These are phyloP conservation scores for Neurospora sp. DNA, from an alignment of 495 filamentous ascomycete genomes.

Conservation along the genomic window DNA sequence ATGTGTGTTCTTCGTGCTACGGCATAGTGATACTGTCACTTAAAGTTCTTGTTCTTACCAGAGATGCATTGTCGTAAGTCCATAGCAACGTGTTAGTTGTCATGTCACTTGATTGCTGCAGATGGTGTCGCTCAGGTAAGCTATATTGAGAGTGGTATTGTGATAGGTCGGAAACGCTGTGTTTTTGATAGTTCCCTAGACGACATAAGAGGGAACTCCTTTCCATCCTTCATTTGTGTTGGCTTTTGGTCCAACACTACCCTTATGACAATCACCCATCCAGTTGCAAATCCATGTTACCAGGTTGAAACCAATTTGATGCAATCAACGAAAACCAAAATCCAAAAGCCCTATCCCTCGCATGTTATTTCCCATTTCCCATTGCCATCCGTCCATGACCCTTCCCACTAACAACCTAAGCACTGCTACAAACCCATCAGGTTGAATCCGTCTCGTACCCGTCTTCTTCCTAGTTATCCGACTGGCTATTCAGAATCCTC, in stretches of 20 bases:
- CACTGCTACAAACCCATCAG: not conserved
- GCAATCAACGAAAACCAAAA: not conserved
- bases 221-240: not conserved
- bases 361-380: not conserved
- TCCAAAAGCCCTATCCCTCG: not conserved
- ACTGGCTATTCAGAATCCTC: slow-evolving; percentile 79
- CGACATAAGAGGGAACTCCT: not conserved
- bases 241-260: not conserved
- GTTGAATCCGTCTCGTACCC: not conserved
- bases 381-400: not conserved
- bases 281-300: not conserved
- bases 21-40: not conserved
- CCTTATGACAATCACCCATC: not conserved
- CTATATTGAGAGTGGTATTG: not conserved
- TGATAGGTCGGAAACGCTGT: not conserved
- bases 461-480: slow-evolving; percentile 54
- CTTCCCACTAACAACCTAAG: not conserved
- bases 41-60: not conserved
- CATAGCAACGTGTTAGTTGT: not conserved
- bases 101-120: not conserved
- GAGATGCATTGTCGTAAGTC: not conserved
- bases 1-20: not conserved
- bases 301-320: not conserved
- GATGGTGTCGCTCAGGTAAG: not conserved
- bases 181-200: not conserved